phyloP scores from a whole-genome alignment of 2,329 filamentous ascomycete species.

The Xylaria arbuscula region DNA sequence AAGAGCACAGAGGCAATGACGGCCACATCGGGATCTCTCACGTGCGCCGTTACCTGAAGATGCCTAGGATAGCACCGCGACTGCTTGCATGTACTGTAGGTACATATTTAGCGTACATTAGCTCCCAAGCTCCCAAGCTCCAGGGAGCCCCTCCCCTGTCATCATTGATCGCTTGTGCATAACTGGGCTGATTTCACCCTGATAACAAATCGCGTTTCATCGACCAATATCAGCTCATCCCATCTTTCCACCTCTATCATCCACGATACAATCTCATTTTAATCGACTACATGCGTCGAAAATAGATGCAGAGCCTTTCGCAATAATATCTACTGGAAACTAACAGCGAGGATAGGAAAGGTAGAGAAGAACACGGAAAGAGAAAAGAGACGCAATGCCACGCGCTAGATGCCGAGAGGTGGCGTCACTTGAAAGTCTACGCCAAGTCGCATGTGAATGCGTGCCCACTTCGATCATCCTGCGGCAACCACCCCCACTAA shows the following conservation, averaged over 20 bases:
- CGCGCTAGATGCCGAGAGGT: constrained; percentile 6
- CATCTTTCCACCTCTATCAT: constrained; percentile 8
- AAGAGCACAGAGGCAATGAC: not conserved
- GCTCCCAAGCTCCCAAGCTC: constrained; percentile 13
- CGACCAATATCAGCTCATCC: constrained; percentile 28
- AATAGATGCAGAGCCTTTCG: not conserved
- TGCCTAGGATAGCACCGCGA: constrained; percentile 6
- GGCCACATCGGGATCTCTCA: constrained; percentile 3
- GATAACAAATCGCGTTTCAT: constrained; percentile 30
- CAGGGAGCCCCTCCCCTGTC: constrained; percentile 3
- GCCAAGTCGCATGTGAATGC: constrained; percentile 38
- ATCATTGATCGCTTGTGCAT: constrained; percentile 23
- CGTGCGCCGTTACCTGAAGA: constrained; percentile 10
- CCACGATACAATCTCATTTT: not conserved
- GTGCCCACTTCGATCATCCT: constrained; percentile 23
- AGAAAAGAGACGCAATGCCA: not conserved
- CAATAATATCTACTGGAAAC: not conserved
- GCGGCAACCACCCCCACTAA: not conserved
- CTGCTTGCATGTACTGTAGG: not conserved
- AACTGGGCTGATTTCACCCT: constrained; percentile 26
- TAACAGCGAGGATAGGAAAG: no score
- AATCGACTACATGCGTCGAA: not conserved
- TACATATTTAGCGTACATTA: not conserved
- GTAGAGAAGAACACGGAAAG: not conserved
- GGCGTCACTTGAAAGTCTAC: constrained; percentile 29